Percentiles rank a stretch among this genome's conserved stretches.
Conservation (phyloP, 1,284 basidiomycete genomes). For the Farysia itapuensis region DNA sequence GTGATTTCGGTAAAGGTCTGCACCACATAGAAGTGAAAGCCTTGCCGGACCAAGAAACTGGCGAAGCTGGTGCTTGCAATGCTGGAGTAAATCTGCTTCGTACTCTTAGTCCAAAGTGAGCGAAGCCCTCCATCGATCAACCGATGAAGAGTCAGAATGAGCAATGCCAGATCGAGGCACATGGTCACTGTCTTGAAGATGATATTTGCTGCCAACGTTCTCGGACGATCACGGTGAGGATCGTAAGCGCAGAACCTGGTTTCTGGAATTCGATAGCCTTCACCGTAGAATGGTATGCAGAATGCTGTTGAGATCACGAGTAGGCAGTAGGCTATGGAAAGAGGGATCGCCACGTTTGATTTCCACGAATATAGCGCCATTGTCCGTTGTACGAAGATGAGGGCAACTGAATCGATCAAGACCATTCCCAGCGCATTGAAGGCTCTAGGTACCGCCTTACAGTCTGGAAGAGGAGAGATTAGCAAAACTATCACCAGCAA, state of each 20-base stretch:
- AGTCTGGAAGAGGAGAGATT: slow-evolving; percentile 9
- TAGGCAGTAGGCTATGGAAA: slow-evolving; percentile 7
- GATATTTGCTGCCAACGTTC: slow-evolving; percentile 7
- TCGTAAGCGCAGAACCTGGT: slow-evolving; percentile 24
- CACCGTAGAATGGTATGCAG: slow-evolving; percentile 23
- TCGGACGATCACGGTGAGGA: slow-evolving; percentile 5
- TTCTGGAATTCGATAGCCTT: slow-evolving; percentile 13
- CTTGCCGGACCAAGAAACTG: slow-evolving; percentile 25
- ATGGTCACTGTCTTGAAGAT: slow-evolving; percentile 20
- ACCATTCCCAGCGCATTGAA: slow-evolving; percentile 24
- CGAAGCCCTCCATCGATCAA: slow-evolving; percentile 27
- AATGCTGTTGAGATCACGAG: slow-evolving; percentile 7
- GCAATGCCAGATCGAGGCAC: slow-evolving; percentile 15
- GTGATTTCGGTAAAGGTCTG: slow-evolving; percentile 18
- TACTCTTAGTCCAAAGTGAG: slow-evolving; percentile 8
- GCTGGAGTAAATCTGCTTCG: slow-evolving; percentile 6
- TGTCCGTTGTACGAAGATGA: slow-evolving; percentile 29
- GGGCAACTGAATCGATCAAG: slow-evolving; percentile 10
- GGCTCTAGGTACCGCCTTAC: slow-evolving; percentile 5
- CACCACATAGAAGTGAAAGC: slow-evolving; percentile 27
- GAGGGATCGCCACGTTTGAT: slow-evolving; percentile 10
- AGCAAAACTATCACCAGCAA: slow-evolving; percentile 11
- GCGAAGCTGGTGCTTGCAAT: slow-evolving; percentile 8
- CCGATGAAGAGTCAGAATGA: slow-evolving; percentile 31
- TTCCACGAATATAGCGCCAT: slow-evolving; percentile 31